A percentile compares a stretch with the other conserved stretches of the same genome.
Conservation (phyloP, 768 basidiomycete genomes). For the Ephemerocybe angulata region DNA sequence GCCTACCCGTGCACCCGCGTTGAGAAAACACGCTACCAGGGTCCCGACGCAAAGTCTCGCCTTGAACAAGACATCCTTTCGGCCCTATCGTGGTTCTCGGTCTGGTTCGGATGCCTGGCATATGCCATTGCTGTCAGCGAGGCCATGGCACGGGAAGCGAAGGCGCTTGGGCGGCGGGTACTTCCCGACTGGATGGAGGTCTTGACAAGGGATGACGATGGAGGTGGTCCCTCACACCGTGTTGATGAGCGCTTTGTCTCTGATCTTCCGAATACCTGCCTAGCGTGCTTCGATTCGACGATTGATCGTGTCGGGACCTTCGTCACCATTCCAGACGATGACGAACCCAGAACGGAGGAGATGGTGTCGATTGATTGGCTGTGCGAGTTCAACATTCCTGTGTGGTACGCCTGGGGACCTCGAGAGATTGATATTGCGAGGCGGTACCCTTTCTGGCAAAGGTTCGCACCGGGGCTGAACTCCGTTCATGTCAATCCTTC, state of each 20-base stretch:
- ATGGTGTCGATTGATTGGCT: background rate
- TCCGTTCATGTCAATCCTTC: background rate
- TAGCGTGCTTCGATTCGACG: background rate
- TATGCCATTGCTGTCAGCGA: slow-evolving; percentile 1
- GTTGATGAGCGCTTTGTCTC: background rate
- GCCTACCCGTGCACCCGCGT: background rate
- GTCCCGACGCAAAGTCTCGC: background rate
- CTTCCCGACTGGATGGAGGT: background rate
- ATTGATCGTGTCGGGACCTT: background rate
- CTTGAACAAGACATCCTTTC: background rate
- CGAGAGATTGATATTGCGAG: background rate
- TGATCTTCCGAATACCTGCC: background rate
- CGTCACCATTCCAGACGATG: background rate
- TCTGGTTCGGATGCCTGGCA: background rate
- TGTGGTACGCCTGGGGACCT: background rate
- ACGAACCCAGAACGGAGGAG: background rate
- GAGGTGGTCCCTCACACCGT: background rate
- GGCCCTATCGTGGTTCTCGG: background rate
- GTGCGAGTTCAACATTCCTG: background rate
- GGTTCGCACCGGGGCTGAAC: background rate
- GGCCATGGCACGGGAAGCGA: background rate
- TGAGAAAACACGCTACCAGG: background rate
- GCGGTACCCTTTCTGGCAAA: background rate
- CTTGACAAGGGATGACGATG: background rate
- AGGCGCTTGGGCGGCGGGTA: background rate